phyloP scores from a whole-genome alignment of 1,284 basidiomycete genomes.

The Flammula alnicola region DNA sequence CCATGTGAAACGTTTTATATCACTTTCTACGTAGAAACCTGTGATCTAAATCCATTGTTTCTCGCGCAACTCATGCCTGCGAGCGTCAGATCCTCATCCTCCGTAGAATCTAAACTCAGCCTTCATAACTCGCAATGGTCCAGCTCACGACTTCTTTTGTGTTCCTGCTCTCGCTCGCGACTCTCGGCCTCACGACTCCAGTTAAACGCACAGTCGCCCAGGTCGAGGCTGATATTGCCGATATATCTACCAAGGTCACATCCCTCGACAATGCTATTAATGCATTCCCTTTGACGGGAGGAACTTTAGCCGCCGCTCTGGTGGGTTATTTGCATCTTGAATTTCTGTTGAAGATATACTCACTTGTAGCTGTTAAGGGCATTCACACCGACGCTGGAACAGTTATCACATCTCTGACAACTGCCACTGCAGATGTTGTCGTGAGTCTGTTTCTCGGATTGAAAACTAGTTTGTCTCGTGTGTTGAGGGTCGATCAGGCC shows the following conservation, averaged over 20 bases:
- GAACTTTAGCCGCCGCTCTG: slow-evolving; percentile 33
- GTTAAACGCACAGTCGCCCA: slow-evolving; percentile 21
- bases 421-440: slow-evolving; percentile 31
- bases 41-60: too few relatives aligned
- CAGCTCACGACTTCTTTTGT: not conserved
- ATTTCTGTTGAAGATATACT: not conserved
- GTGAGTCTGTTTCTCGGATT: slow-evolving; percentile 25
- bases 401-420: slow-evolving; percentile 28
- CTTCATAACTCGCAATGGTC: not conserved
- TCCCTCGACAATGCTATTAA: slow-evolving; percentile 35
- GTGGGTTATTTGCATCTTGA: slow-evolving; percentile 19
- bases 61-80: too few relatives aligned
- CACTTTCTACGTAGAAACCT: too few relatives aligned
- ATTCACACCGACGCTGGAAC: slow-evolving; percentile 35
- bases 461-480: not conserved
- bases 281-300: slow-evolving; percentile 35
- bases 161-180: not conserved
- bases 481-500: slow-evolving; percentile 7
- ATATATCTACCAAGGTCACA: slow-evolving; percentile 32
- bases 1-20: too few relatives aligned
- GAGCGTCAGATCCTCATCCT: not conserved
- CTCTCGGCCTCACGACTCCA: slow-evolving; percentile 6
- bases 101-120: not conserved
- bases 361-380: slow-evolving; percentile 19
- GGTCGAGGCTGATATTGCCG: slow-evolving; percentile 36